Conservation (phyloP, 441 rosid species). For the Sinapis alba region DNA sequence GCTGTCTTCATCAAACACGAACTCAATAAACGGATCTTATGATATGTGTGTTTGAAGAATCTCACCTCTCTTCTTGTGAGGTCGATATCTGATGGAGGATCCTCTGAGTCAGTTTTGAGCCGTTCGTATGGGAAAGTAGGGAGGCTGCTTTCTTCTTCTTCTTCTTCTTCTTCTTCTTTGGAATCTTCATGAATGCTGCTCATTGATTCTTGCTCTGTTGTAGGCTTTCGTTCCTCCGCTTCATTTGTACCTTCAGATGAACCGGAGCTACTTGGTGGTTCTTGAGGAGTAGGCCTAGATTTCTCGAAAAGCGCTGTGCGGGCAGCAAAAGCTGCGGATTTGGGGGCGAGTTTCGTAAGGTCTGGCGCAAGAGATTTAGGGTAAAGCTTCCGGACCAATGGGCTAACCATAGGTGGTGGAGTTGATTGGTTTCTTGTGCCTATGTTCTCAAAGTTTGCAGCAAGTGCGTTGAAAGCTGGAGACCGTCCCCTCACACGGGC, state of each 20-base stretch:
- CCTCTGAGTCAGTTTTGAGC: slow-evolving; percentile 61
- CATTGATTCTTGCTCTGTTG: slow-evolving; percentile 58
- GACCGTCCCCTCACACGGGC: slow-evolving; percentile 98
- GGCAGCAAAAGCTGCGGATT: slow-evolving; percentile 77
- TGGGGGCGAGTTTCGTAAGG: slow-evolving; percentile 56
- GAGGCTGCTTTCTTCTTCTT: slow-evolving; percentile 66
- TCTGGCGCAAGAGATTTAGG: slow-evolving; percentile 87
- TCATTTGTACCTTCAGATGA: slow-evolving; percentile 63
- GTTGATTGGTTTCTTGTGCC: slow-evolving; percentile 89
- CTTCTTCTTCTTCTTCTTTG: neutral
- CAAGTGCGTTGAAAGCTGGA: slow-evolving; percentile 96
- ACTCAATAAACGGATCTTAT: neutral
- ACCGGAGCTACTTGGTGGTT: slow-evolving; percentile 57
- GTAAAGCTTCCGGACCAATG: slow-evolving; percentile 75
- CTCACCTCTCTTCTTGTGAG: slow-evolving; percentile 84
- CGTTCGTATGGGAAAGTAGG: slow-evolving; percentile 80
- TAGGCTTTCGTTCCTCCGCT: slow-evolving; percentile 47
- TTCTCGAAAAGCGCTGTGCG: slow-evolving; percentile 71
- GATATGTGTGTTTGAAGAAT: slow-evolving; percentile 2
- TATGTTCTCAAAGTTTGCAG: slow-evolving; percentile 89
- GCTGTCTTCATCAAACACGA: slow-evolving; percentile 2
- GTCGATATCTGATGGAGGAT: slow-evolving; percentile 81
- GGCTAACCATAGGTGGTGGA: slow-evolving; percentile 87
- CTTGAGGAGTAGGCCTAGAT: slow-evolving; percentile 58
- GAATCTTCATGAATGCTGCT: slow-evolving; percentile 48